Percentiles rank a stretch among this genome's conserved stretches.
phyloP scores from a whole-genome alignment of 176 grass and related monocot species.

The Thinopyrum elongatum region DNA sequence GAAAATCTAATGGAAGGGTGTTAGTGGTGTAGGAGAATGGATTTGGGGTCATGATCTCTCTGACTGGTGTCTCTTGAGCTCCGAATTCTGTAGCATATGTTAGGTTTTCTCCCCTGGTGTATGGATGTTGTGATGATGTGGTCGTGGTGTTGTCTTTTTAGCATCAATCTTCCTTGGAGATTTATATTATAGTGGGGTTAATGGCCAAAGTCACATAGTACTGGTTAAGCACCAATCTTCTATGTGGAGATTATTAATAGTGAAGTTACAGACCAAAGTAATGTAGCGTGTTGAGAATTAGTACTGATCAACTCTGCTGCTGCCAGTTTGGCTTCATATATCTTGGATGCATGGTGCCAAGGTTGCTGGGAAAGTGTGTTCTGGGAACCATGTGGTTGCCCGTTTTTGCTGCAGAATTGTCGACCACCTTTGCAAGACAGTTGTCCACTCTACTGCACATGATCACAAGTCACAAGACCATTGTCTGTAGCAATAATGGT shows the following conservation, averaged over 20 bases:
- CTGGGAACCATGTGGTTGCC: not conserved
- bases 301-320: no score
- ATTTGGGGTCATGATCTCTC: constrained; percentile 34
- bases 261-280: no score
- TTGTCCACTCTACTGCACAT: not conserved
- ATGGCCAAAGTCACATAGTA: not conserved
- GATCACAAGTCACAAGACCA: not conserved
- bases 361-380: not conserved
- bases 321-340: not conserved
- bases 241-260: not conserved
- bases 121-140: not conserved
- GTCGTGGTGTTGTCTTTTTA: not conserved
- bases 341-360: not conserved
- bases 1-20: not conserved
- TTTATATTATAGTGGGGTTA: not conserved
- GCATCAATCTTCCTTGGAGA: not conserved
- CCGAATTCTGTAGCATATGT: constrained; percentile 22
- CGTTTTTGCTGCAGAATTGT: not conserved
- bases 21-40: constrained; percentile 9
- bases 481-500: not conserved
- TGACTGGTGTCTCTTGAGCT: constrained; percentile 15
- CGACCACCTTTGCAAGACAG: not conserved
- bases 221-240: not conserved
- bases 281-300: no score
- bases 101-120: not conserved